Evolutionary conservation across 768 basidiomycete genomes (phyloP).

Genomic region (Boletus rubroflammeus): DNA sequence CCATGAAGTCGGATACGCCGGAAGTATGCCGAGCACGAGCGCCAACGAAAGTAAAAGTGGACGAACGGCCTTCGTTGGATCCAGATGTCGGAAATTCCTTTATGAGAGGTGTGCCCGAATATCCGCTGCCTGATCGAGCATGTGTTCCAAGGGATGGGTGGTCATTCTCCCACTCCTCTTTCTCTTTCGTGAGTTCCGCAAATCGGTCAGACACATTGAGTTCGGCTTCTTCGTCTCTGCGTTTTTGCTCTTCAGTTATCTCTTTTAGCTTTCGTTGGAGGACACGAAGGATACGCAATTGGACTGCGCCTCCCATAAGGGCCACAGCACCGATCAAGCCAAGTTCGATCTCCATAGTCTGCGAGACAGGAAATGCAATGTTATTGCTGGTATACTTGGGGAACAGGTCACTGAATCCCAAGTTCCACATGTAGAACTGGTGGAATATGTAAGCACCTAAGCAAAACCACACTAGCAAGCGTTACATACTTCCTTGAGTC

Average conservation of each 20-base stretch:
- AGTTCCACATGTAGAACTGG: slow-evolving; percentile 94
- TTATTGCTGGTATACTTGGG: slow-evolving; percentile 65
- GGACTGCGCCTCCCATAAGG: slow-evolving; percentile 85
- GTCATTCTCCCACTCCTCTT: slow-evolving; percentile 82
- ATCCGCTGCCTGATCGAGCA: slow-evolving; percentile 58
- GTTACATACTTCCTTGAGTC: slow-evolving; percentile 79
- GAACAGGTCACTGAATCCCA: slow-evolving; percentile 81
- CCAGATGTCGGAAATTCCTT: slow-evolving; percentile 57
- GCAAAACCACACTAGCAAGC: neutral
- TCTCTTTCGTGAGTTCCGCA: slow-evolving; percentile 60
- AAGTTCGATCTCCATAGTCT: slow-evolving; percentile 91
- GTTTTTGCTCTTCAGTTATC: slow-evolving; percentile 70
- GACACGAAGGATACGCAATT: slow-evolving; percentile 79
- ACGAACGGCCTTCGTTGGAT: slow-evolving; percentile 39
- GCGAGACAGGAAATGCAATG: slow-evolving; percentile 79
- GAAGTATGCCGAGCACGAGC: slow-evolving; percentile 60
- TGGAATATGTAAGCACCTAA: slow-evolving; percentile 12
- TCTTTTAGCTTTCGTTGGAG: slow-evolving; percentile 78
- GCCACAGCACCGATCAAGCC: slow-evolving; percentile 82
- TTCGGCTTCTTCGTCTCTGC: slow-evolving; percentile 73
- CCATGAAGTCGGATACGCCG: slow-evolving; percentile 70
- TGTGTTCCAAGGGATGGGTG: slow-evolving; percentile 66
- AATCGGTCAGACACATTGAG: slow-evolving; percentile 69
- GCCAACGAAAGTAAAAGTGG: slow-evolving; percentile 49
- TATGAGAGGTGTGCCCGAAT: slow-evolving; percentile 63